Base-by-base conservation (phyloP, 2,329 filamentous ascomycete genomes). In the Stemphylium lycopersici region DNA sequence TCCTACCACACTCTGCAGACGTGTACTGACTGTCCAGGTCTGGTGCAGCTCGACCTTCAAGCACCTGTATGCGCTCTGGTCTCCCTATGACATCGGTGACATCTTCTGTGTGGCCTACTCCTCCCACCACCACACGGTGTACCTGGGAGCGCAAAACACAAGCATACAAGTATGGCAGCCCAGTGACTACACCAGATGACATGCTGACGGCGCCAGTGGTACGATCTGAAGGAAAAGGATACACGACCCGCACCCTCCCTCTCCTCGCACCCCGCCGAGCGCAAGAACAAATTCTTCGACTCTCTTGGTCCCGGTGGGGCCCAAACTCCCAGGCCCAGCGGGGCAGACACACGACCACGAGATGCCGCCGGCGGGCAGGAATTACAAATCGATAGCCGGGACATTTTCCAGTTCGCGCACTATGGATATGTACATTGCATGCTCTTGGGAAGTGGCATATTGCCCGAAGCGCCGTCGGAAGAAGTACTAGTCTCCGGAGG, bases 371-470 rank as follows among this genome's bases (percentile, higher is more conserved):
- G 86, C 38, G 87, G 87, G 1, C 83, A 87, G 31, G 83, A 89
- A 1, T 78, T 98, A 5, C 91, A 96, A 71, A 92, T 97, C 55
- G 89, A 91, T 67, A 85, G 87, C 44, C 85, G 90, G 18, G 88
- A 93, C 51, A 90, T 96, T 52, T 85, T 83, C 52, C 90, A 95
- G 66, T 99, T 96, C 77, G 92, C 95, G 1, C 95, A 99, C 74
- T 93, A 88, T 74, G 95, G 96, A 39, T 98, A 97, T 72, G 87
- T 99, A 0, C 97, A 97, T 74, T 96, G 92, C 74, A 98, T 98
- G 93, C 82, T 96, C 4, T 82, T 99, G 55, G 87, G 91, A 0
- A 87, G 85, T 56, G 90, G 90, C 0, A 82, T 91, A 6, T 83
- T 91, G 3, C 80, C 82, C n/a, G 88, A 88, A 6, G 81, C 84